Conservation (phyloP, 495 filamentous ascomycete genomes). For the Pyrenula massariospora region DNA sequence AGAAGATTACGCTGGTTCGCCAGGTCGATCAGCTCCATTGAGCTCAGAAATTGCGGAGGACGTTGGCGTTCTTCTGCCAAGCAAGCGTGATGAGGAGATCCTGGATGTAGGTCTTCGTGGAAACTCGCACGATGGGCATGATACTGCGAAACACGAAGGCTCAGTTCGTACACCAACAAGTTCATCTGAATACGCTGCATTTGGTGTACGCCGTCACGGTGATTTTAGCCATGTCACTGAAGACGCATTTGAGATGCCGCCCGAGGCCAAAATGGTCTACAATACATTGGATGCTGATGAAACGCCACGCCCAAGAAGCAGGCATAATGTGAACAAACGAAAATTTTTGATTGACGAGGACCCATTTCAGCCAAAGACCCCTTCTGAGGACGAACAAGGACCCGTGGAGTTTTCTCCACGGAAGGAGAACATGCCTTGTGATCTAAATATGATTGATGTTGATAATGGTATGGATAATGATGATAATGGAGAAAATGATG, state of each 20-base stretch:
- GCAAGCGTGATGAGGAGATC: not conserved
- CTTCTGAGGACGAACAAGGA: not conserved
- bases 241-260: conserved; percentile 17
- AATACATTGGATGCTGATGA: not conserved
- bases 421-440: not conserved
- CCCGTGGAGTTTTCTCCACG: not conserved
- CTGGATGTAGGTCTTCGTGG: not conserved
- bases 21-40: not conserved
- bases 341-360: conserved; percentile 12
- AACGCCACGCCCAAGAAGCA: not conserved
- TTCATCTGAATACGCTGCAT: conserved; percentile 7
- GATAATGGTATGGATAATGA: not conserved
- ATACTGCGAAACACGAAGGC: not conserved
- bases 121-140: not conserved
- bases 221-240: conserved; percentile 7
- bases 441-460: not conserved
- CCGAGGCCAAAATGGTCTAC: not conserved
- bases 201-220: conserved; percentile 12
- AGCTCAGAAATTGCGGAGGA: not conserved
- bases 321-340: conserved; percentile 14
- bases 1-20: conserved; percentile 3
- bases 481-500: not conserved
- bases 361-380: not conserved
- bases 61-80: not conserved
- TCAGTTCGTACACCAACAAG: conserved; percentile 2